Conservation (phyloP, 78 protist genomes). For the Parvularia atlantis region DNA sequence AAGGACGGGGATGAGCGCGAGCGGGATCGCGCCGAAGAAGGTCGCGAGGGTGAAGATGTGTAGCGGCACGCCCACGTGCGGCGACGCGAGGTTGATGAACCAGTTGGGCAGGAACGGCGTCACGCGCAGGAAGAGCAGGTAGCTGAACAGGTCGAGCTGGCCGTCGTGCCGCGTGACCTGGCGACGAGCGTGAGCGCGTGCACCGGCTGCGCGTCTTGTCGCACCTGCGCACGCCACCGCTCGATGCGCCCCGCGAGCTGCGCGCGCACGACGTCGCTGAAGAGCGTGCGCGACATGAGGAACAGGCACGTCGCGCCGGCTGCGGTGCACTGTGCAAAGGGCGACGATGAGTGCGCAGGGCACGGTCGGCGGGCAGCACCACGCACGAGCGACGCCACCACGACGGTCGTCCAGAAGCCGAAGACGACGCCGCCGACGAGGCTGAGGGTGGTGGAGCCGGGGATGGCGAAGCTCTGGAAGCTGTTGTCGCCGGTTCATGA, state of each 20-base stretch:
- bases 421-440: slow-evolving; percentile 6
- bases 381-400: not conserved
- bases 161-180: too few species aligned
- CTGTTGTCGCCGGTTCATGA: not conserved
- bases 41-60: too few species aligned
- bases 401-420: not conserved
- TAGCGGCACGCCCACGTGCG: not conserved
- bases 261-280: not conserved
- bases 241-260: too few species aligned
- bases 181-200: too few species aligned
- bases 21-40: too few species aligned
- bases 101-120: slow-evolving; percentile 34
- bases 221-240: too few species aligned
- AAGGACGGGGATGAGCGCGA: too few species aligned
- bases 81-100: slow-evolving; percentile 14
- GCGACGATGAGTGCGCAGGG: not conserved
- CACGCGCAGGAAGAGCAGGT: slow-evolving; percentile 10
- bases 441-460: not conserved
- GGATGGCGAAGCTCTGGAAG: slow-evolving; percentile 3
- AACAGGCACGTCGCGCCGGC: not conserved
- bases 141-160: not conserved
- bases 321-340: not conserved
- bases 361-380: not conserved
- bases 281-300: not conserved
- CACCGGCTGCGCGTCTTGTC: too few species aligned